phyloP scores from a whole-genome alignment of 306 rosid genomes.

The Acmispon strigosus region DNA sequence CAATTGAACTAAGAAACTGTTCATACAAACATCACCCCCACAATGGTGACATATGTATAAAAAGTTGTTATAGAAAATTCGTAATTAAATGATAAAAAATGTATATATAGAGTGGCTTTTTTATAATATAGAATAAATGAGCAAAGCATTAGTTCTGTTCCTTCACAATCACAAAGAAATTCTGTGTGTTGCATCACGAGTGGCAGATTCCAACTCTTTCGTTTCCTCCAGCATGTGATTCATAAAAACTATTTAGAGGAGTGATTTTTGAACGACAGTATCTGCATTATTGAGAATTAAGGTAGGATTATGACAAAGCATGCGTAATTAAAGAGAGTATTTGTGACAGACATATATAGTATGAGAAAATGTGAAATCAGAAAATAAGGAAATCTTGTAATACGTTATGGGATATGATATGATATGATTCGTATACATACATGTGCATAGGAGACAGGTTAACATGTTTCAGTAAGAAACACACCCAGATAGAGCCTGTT shows the following conservation, averaged over 20 bases:
- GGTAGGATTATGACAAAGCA: background rate
- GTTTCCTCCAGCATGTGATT: too few relatives aligned
- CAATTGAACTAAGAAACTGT: too few relatives aligned
- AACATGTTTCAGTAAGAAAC: background rate
- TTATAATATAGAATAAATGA: background rate
- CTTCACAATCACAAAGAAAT: background rate
- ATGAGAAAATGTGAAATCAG: background rate
- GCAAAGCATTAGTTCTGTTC: background rate
- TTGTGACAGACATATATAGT: background rate
- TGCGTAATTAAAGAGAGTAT: too few relatives aligned
- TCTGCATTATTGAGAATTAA: conserved; percentile 18
- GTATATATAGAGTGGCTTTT: background rate
- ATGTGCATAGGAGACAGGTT: conserved; percentile 15
- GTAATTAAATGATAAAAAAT: too few relatives aligned
- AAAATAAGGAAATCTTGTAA: background rate
- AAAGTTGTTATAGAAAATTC: too few relatives aligned
- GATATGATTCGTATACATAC: background rate
- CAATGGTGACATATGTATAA: too few relatives aligned
- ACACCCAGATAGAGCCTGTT: background rate
- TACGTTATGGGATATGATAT: background rate
- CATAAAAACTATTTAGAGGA: too few relatives aligned
- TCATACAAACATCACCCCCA: too few relatives aligned
- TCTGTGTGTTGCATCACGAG: background rate
- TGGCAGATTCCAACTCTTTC: background rate
- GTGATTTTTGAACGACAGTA: conserved; percentile 10